Conservation (phyloP, 2,329 filamentous ascomycete genomes). For the Boeremia exigua region DNA sequence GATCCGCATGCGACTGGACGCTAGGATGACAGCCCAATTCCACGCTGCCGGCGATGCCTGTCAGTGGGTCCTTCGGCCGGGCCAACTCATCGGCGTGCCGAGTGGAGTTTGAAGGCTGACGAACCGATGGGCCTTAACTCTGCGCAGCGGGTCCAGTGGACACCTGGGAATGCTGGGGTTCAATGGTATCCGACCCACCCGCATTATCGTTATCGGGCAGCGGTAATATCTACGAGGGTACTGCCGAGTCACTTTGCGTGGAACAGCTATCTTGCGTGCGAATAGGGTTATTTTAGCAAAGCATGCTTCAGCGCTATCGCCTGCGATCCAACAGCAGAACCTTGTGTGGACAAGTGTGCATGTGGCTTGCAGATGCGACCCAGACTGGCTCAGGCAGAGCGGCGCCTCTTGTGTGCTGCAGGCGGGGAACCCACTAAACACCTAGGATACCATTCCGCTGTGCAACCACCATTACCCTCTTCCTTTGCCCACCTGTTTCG, state of each 20-base stretch:
- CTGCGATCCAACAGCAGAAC: slow-evolving; percentile 26
- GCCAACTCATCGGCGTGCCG: slow-evolving; percentile 14
- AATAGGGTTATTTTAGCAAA: slow-evolving; percentile 11
- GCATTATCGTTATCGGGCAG: slow-evolving; percentile 20
- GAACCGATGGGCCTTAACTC: slow-evolving; percentile 14
- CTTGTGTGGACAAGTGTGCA: slow-evolving; percentile 33
- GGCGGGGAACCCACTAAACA: slow-evolving; percentile 33
- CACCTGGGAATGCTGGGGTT: slow-evolving; percentile 18
- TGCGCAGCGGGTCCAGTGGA: slow-evolving; percentile 11
- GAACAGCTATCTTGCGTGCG: slow-evolving; percentile 13
- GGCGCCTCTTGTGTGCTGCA: slow-evolving; percentile 38
- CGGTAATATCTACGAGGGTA: not conserved
- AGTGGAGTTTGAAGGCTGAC: slow-evolving; percentile 14
- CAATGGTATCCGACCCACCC: slow-evolving; percentile 17
- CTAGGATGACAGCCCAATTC: slow-evolving; percentile 33
- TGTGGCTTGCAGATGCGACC: slow-evolving; percentile 38
- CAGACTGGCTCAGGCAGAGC: slow-evolving; percentile 34
- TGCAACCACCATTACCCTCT: slow-evolving; percentile 35
- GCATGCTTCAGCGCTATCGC: slow-evolving; percentile 19
- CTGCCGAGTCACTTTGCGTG: slow-evolving; percentile 11
- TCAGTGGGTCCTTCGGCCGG: slow-evolving; percentile 11
- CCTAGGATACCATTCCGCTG: slow-evolving; percentile 40
- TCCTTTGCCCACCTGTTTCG: slow-evolving; percentile 27
- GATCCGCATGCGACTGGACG: slow-evolving; percentile 31
- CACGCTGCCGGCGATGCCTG: slow-evolving; percentile 29